These are phyloP conservation scores for Trichosporon inkin DNA, from an alignment of 1,284 basidiomycete species.

Conservation along the genomic window DNA sequence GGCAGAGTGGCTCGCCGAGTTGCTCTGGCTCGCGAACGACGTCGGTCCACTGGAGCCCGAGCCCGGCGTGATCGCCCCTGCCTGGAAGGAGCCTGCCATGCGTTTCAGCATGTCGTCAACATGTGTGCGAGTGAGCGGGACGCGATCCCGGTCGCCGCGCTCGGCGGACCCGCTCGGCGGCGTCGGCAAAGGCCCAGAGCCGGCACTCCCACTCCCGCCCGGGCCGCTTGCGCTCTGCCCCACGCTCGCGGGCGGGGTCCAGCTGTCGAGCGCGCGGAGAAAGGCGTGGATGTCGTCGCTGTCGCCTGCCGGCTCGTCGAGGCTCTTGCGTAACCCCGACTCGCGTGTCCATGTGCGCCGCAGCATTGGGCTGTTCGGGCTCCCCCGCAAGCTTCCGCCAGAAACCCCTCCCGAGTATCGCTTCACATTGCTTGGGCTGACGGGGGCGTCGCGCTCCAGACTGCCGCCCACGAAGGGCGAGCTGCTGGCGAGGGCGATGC, in stretches of 20 bases:
- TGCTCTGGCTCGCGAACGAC: neutral
- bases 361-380: constrained; percentile 13
- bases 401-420: too few species aligned
- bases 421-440: neutral
- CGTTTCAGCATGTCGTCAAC: constrained; percentile 44
- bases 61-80: neutral
- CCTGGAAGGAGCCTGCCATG: constrained; percentile 38
- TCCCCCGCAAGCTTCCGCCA: constrained; percentile 6
- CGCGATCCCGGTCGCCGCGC: constrained; percentile 17
- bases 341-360: constrained; percentile 36
- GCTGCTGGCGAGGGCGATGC: constrained; percentile 27
- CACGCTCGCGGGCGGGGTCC: constrained; percentile 37
- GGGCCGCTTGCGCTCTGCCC: neutral
- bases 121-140: constrained; percentile 42
- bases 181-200: neutral
- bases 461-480: constrained; percentile 41
- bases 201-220: neutral
- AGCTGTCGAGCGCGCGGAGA: constrained; percentile 44
- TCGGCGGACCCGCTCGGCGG: neutral
- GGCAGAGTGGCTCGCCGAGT: neutral
- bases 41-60: neutral
- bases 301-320: constrained; percentile 32
- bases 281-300: constrained; percentile 49
- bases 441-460: constrained; percentile 29
- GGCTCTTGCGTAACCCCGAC: constrained; percentile 34